Percentiles rank a stretch among this genome's conserved stretches.
These are phyloP conservation scores for Saccharomyces hybrid DNA, from an alignment of 1,139 yeast species.

Conservation along the genomic window DNA sequence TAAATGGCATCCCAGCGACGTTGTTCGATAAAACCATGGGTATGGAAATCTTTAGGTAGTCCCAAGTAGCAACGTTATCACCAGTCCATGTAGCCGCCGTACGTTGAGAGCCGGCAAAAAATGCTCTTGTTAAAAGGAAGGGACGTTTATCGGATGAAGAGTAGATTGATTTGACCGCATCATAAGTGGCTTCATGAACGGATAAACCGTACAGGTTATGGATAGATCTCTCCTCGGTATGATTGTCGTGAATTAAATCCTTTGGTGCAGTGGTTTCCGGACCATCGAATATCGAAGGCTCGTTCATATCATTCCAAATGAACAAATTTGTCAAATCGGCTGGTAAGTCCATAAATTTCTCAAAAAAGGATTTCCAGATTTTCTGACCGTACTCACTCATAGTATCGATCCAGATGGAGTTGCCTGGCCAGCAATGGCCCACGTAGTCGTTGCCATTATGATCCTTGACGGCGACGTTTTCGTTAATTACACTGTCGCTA, in stretches of 20 bases:
- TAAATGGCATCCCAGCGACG: slow-evolving; percentile 80
- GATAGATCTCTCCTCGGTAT: slow-evolving; percentile 86
- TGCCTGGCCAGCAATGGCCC: slow-evolving; percentile 99
- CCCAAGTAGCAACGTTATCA: slow-evolving; percentile 92
- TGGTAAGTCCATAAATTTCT: slow-evolving; percentile 42
- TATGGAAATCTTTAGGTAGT: slow-evolving; percentile 64
- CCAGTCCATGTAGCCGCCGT: slow-evolving; percentile 97
- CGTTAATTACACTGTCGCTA: slow-evolving; percentile 43
- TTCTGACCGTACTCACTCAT: slow-evolving; percentile 53
- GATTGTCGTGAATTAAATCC: slow-evolving; percentile 68
- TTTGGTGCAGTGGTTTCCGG: slow-evolving; percentile 89
- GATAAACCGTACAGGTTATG: slow-evolving; percentile 81
- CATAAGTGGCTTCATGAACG: slow-evolving; percentile 70
- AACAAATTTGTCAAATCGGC: slow-evolving; percentile 48
- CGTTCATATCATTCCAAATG: slow-evolving; percentile 98
- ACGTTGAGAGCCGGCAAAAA: slow-evolving; percentile 84
- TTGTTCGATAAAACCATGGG: slow-evolving; percentile 85
- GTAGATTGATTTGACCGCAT: slow-evolving; percentile 51
- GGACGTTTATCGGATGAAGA: slow-evolving; percentile 53
- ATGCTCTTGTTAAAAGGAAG: slow-evolving; percentile 81
- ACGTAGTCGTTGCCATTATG: slow-evolving; percentile 47
- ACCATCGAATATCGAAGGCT: slow-evolving; percentile 90
- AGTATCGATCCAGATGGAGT: slow-evolving; percentile 87
- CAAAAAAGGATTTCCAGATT: slow-evolving; percentile 51
- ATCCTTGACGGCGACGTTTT: slow-evolving; percentile 37